Percentiles rank a stretch among this genome's conserved stretches.
Evolutionary conservation across 176 grass and related monocot genomes (phyloP).

Genomic region (Saccharum officinarum): DNA sequence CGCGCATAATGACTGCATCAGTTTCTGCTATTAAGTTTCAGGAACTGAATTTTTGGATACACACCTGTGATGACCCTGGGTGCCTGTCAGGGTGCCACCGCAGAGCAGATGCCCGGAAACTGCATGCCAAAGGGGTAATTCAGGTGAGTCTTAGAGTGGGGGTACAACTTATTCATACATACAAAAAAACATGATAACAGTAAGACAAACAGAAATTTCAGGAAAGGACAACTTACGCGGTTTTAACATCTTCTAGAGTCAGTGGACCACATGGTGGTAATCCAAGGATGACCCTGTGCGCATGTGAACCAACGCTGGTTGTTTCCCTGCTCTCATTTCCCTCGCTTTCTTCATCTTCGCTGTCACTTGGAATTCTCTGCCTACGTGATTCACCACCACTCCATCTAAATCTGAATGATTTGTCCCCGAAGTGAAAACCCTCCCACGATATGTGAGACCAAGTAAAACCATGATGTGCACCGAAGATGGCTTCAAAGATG

Average conservation of each 20-base stretch:
- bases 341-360: slow-evolving; percentile 49
- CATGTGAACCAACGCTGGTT: slow-evolving; percentile 56
- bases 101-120: slow-evolving; percentile 70
- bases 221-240: slow-evolving; percentile 51
- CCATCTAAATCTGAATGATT: slow-evolving; percentile 48
- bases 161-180: background rate
- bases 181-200: background rate
- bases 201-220: slow-evolving; percentile 18
- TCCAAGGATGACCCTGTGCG: slow-evolving; percentile 59
- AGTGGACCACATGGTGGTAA: slow-evolving; percentile 59
- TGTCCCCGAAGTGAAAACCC: slow-evolving; percentile 48
- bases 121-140: slow-evolving; percentile 27
- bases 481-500: slow-evolving; percentile 62
- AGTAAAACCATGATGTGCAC: slow-evolving; percentile 50
- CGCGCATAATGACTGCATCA: background rate
- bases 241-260: slow-evolving; percentile 84
- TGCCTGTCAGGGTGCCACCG: slow-evolving; percentile 98
- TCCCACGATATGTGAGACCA: slow-evolving; percentile 68
- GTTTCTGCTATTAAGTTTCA: background rate
- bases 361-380: slow-evolving; percentile 45
- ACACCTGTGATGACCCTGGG: slow-evolving; percentile 73
- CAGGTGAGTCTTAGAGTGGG: background rate
- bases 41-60: slow-evolving; percentile 30
- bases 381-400: slow-evolving; percentile 43
- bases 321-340: slow-evolving; percentile 42